phyloP scores from a whole-genome alignment of 1,284 basidiomycete species.

The Ganoderma leucocontextum region DNA sequence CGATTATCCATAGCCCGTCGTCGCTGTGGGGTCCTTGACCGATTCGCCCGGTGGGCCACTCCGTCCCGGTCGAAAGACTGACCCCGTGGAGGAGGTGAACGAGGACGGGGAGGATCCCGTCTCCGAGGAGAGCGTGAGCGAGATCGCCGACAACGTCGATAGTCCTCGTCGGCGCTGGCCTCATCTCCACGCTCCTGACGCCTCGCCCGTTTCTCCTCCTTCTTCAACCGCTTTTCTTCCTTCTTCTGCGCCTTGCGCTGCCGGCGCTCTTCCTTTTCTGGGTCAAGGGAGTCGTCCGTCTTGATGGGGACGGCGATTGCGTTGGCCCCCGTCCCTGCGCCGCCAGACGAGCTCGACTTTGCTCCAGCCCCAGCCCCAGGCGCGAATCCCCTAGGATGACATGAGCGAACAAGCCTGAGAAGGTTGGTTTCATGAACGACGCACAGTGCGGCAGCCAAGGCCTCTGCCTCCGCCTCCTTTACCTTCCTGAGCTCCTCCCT shows the following conservation, averaged over 20 bases:
- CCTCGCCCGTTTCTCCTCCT: constrained; percentile 50
- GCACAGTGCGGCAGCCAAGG: constrained; percentile 80
- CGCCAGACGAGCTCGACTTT: constrained; percentile 46
- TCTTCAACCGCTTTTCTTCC: constrained; percentile 64
- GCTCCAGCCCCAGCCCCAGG: constrained; percentile 59
- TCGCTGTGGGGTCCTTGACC: constrained; percentile 6
- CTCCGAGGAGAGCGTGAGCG: constrained; percentile 20
- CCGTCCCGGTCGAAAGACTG: not conserved
- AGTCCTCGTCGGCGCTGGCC: constrained; percentile 23
- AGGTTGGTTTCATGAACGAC: constrained; percentile 35
- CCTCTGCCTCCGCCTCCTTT: constrained; percentile 90
- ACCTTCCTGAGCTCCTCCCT: constrained; percentile 79
- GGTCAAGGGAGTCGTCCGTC: constrained; percentile 42
- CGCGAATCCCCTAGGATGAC: constrained; percentile 63
- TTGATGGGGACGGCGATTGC: constrained; percentile 40
- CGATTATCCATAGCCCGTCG: constrained; percentile 29
- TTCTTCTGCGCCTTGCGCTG: constrained; percentile 62
- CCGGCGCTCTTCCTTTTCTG: constrained; percentile 65
- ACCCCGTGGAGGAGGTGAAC: constrained; percentile 47
- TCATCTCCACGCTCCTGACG: constrained; percentile 39
- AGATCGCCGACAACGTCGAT: constrained; percentile 17
- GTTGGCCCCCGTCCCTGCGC: constrained; percentile 47
- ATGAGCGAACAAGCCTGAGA: not conserved
- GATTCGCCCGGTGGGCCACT: constrained; percentile 13
- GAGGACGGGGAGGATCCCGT: constrained; percentile 50